A percentile compares a stretch with the other conserved stretches of the same genome.
Conservation (phyloP, 495 filamentous ascomycete genomes). For the Bathelium albidoporum region DNA sequence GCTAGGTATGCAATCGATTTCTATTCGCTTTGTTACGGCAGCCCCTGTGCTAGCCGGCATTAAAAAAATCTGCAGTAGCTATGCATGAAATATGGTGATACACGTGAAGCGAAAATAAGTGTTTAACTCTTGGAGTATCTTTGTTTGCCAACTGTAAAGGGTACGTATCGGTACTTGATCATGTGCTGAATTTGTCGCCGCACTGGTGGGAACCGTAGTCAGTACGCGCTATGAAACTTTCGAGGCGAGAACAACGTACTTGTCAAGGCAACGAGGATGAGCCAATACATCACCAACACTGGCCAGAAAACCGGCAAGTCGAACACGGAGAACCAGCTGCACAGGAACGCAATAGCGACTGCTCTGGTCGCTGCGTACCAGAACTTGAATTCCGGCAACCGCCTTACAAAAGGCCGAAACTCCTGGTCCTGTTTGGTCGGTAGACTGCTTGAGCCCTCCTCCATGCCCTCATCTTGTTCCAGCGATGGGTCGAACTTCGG, state of each 20-base stretch:
- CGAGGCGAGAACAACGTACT: conserved; percentile 49
- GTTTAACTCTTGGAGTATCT: neutral
- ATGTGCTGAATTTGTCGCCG: conserved; percentile 98
- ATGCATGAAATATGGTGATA: neutral
- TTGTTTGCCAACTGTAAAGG: conserved; percentile 1
- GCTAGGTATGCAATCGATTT: neutral
- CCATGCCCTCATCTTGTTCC: conserved; percentile 89
- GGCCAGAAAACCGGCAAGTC: conserved; percentile 99
- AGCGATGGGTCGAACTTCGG: conserved; percentile 98
- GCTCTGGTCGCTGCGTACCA: conserved; percentile 92
- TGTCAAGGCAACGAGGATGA: conserved; percentile 87
- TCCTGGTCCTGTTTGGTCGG: conserved; percentile 94
- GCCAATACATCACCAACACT: conserved; percentile 94
- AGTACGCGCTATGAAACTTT: neutral
- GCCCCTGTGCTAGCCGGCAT: neutral
- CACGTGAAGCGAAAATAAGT: neutral
- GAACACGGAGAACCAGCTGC: conserved; percentile 87
- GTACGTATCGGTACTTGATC: conserved; percentile 88
- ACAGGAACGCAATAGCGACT: conserved; percentile 70
- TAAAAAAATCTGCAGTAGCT: neutral
- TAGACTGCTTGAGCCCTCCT: conserved; percentile 66
- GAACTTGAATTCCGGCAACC: conserved; percentile 98
- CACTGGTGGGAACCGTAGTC: conserved; percentile 47
- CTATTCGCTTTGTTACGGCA: neutral
- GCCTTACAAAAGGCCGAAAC: conserved; percentile 91